Percentiles rank a stretch among this genome's conserved stretches.
These are phyloP conservation scores for Ananas comosus DNA, from an alignment of 176 grass and related monocot species.

Conservation along the genomic window DNA sequence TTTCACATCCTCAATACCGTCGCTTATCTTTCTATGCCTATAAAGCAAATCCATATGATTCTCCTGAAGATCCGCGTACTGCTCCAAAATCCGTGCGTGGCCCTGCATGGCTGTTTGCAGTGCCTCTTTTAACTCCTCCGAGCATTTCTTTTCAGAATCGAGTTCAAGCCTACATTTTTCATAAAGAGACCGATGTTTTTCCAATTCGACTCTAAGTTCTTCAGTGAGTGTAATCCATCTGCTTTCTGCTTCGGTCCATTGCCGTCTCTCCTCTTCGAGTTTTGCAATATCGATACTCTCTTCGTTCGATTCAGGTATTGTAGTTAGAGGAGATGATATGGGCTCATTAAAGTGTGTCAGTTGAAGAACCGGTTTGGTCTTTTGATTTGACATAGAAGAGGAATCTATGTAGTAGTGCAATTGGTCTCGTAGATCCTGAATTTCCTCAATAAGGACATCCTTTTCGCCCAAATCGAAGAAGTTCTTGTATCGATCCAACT, in stretches of 20 bases:
- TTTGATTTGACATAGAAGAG: slow-evolving; percentile 34
- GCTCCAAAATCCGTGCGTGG: slow-evolving; percentile 76
- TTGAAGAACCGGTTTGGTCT: slow-evolving; percentile 24
- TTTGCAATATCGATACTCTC: slow-evolving; percentile 25
- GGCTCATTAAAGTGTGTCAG: slow-evolving; percentile 26
- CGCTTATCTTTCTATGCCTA: slow-evolving; percentile 62
- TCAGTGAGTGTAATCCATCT: slow-evolving; percentile 82
- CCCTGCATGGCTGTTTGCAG: slow-evolving; percentile 90
- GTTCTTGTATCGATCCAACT: slow-evolving; percentile 59
- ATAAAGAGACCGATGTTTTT: slow-evolving; percentile 41
- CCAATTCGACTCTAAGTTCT: slow-evolving; percentile 80
- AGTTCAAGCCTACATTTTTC: slow-evolving; percentile 48
- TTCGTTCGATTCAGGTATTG: slow-evolving; percentile 41
- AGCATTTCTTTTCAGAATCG: slow-evolving; percentile 74
- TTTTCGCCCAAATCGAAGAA: slow-evolving; percentile 56
- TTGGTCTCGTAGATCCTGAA: slow-evolving; percentile 78
- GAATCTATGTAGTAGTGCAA: slow-evolving; percentile 68
- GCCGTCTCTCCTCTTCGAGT: slow-evolving; percentile 15
- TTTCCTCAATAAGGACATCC: slow-evolving; percentile 81
- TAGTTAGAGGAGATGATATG: slow-evolving; percentile 18
- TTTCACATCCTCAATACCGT: slow-evolving; percentile 79
- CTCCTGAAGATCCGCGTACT: slow-evolving; percentile 96
- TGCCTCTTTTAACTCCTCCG: slow-evolving; percentile 80
- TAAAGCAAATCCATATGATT: slow-evolving; percentile 71
- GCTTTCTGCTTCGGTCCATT: slow-evolving; percentile 56